Conservation (phyloP, 306 rosid species). For the Mimosa bimucronata region DNA sequence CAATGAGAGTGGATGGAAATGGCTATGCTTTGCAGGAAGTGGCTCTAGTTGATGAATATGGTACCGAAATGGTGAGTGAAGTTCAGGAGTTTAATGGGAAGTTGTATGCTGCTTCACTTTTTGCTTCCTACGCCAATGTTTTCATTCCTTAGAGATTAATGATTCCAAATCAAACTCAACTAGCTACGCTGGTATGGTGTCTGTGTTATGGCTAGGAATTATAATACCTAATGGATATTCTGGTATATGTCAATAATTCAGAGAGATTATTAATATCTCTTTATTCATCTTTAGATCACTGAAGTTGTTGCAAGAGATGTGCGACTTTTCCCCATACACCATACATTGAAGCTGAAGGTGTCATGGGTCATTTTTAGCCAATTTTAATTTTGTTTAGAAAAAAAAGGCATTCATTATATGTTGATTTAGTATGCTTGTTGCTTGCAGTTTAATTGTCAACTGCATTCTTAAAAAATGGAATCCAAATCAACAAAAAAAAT, state of each 20-base stretch:
- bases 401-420: neutral
- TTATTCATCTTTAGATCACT: neutral
- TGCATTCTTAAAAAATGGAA: neutral
- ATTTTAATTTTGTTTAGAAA: neutral
- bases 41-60: constrained; percentile 35
- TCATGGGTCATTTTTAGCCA: neutral
- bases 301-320: too few relatives aligned
- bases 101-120: constrained; percentile 33
- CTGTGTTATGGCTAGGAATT: neutral
- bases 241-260: neutral
- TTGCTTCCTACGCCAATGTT: constrained; percentile 27
- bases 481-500: neutral
- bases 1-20: constrained; percentile 15
- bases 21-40: constrained; percentile 19
- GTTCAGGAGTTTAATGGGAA: constrained; percentile 47
- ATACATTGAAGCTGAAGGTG: too few relatives aligned
- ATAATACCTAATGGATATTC: neutral
- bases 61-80: constrained; percentile 38
- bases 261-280: neutral
- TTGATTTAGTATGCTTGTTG: neutral
- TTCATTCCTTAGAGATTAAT: neutral
- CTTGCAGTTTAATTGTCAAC: neutral
- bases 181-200: neutral
- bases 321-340: too few relatives aligned
- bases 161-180: neutral